These are phyloP conservation scores for Coemansia sp. DNA, from an alignment of 192 early-diverging fungal species.

Conservation along the genomic window DNA sequence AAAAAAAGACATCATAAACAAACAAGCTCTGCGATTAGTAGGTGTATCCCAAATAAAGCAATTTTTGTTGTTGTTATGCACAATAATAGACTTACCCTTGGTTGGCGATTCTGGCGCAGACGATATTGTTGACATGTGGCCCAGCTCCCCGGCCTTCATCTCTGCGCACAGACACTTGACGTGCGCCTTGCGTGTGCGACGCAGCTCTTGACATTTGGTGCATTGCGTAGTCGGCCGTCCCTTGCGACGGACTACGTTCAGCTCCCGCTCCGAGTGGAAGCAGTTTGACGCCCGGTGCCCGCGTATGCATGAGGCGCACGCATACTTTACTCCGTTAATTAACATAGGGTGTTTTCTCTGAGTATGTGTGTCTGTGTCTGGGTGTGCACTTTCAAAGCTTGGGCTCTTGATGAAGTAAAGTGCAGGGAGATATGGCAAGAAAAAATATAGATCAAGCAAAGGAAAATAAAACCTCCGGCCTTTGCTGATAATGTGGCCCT, in stretches of 20 bases:
- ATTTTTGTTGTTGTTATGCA: not conserved
- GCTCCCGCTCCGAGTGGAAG: slow-evolving; percentile 53
- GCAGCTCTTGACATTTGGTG: slow-evolving; percentile 65
- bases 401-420: no score
- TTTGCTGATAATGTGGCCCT: not conserved
- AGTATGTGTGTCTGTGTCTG: slow-evolving; percentile 1
- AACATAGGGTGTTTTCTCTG: slow-evolving; percentile 22
- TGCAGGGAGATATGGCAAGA: not conserved
- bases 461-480: not conserved
- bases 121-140: not conserved
- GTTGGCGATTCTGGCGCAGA: not conserved
- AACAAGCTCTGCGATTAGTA: no score
- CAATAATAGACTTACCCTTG: not conserved
- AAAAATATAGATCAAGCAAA: not conserved
- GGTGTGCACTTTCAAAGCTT: no score
- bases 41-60: no score
- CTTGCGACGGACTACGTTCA: slow-evolving; percentile 63
- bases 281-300: slow-evolving; percentile 53
- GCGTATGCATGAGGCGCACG: slow-evolving; percentile 50
- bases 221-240: slow-evolving; percentile 75
- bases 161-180: slow-evolving; percentile 69
- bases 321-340: slow-evolving; percentile 40
- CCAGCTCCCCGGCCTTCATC: not conserved
- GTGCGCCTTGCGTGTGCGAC: slow-evolving; percentile 63
- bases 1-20: slow-evolving; percentile 1